Evolutionary conservation across 148 eudicot species (phyloP), one percentile per base, ranked within the genome.

Genomic region (Polygonum aviculare): DNA sequence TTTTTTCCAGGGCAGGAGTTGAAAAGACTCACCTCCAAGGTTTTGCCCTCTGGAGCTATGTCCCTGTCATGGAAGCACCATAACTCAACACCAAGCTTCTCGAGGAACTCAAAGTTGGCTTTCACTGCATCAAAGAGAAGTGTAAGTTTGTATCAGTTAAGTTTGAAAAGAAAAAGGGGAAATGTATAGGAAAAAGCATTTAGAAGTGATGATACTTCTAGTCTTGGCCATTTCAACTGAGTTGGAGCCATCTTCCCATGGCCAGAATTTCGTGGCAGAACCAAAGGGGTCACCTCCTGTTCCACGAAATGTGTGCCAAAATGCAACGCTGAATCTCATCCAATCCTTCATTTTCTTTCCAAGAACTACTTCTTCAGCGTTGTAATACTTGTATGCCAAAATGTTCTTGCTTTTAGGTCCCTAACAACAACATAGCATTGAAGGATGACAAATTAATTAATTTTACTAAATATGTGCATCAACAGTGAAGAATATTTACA

Each of bases 51-150:
- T 33, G 98, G 99, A 83, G 99, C 98, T 75, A 96, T 93, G 74
- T 96, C 99, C 81, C 97, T 90, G 75, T 96, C 99, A 72, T 96
- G 99, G 79, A 96, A 96, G 88, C 98, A 96, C 99, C 99, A 96
- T 44, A 78, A 77, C 31, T 96, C 99, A 52, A 96, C 92, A 65
- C 99, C 99, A 80, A 96, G 93, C 92, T 96, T 96, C 33, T 91
- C 87, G 12, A 96, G 75, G 81, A 96, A 90, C 90, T 96, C 98
- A 77, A 96, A 96, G 82, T 93, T 96, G 41, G 96, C 98, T 83
- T 91, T 88, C 99, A 96, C 99, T 96, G 89, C 73, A 85, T 74
- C 77, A 77, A 74, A 15, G 31, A 49, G 47, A 51, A 77, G 16
- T 26, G 40, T 26, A 14, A 39, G 47, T 44, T 44, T 72, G 1